Percentiles rank a stretch among this genome's conserved stretches.
Conservation (phyloP, 495 filamentous ascomycete genomes). For the Melanomma pulvis-pyrius region DNA sequence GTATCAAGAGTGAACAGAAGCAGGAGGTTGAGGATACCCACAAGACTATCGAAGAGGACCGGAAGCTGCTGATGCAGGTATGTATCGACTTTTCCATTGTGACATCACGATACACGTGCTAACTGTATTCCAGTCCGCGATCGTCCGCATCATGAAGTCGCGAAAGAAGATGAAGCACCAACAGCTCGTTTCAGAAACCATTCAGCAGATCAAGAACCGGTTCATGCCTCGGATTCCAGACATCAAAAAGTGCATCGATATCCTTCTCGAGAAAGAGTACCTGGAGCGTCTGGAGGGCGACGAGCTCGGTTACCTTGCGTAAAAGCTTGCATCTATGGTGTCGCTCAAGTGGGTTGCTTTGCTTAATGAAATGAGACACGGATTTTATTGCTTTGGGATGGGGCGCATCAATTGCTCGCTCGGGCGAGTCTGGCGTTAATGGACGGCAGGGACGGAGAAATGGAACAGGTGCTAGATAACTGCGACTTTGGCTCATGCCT, state of each 20-base stretch:
- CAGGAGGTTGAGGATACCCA: conserved; percentile 95
- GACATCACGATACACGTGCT: conserved; percentile 11
- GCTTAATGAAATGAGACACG: conserved; percentile 17
- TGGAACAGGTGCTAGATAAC: neutral
- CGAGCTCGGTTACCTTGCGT: conserved; percentile 89
- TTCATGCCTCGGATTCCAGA: conserved; percentile 91
- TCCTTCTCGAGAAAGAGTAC: conserved; percentile 98
- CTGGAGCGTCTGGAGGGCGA: conserved; percentile 93
- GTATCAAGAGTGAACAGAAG: conserved; percentile 91
- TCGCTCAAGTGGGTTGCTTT: neutral
- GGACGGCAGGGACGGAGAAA: neutral
- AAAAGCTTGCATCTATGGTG: conserved; percentile 18
- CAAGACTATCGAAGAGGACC: conserved; percentile 98
- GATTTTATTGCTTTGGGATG: conserved; percentile 1
- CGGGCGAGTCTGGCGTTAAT: conserved; percentile 5
- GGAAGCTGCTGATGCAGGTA: conserved; percentile 95
- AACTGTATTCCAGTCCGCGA: conserved; percentile 71
- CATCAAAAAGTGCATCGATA: conserved; percentile 99
- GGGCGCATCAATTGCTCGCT: neutral
- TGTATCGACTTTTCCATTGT: conserved; percentile 44
- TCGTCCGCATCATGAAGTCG: conserved; percentile 99
- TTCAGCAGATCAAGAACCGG: conserved; percentile 89
- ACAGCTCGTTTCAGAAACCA: conserved; percentile 88
- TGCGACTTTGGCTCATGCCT: neutral
- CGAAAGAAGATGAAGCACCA: conserved; percentile 98